phyloP scores from a whole-genome alignment of 495 filamentous ascomycete species.

The Aspergillus sclerotiicarbonarius region DNA sequence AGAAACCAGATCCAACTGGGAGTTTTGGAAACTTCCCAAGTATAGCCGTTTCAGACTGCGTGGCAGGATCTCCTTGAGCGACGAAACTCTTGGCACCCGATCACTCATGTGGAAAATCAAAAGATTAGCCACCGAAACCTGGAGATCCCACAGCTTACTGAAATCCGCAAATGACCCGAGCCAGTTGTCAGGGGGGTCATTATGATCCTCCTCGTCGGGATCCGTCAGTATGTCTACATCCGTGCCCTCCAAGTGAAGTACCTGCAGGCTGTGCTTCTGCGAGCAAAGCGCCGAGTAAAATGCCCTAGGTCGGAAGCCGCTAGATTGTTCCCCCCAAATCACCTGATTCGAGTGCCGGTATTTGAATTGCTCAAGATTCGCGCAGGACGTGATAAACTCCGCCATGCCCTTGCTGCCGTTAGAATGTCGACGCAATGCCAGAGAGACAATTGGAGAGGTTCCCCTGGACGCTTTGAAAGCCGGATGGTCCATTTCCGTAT shows the following conservation, averaged over 20 bases:
- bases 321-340: slow-evolving; percentile 4
- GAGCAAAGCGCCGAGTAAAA: slow-evolving; percentile 12
- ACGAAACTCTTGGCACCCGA: background rate
- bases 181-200: background rate
- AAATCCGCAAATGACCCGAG: slow-evolving; percentile 18
- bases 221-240: background rate
- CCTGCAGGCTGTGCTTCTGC: slow-evolving; percentile 19
- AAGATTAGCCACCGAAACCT: slow-evolving; percentile 11
- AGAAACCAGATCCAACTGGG: background rate
- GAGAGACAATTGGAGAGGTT: background rate
- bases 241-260: slow-evolving; percentile 13
- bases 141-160: slow-evolving; percentile 15
- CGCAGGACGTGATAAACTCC: slow-evolving; percentile 13
- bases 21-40: background rate
- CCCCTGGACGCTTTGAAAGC: background rate
- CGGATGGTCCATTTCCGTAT: background rate
- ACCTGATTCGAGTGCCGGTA: slow-evolving; percentile 16
- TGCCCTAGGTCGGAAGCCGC: slow-evolving; percentile 7
- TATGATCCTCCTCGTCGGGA: background rate
- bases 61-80: background rate
- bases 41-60: background rate
- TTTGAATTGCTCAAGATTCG: slow-evolving; percentile 16
- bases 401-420: slow-evolving; percentile 16
- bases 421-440: background rate
- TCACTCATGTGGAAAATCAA: background rate